Base-by-base conservation (phyloP, 306 rosid genomes). In the Lathyrus tuberosus region DNA sequence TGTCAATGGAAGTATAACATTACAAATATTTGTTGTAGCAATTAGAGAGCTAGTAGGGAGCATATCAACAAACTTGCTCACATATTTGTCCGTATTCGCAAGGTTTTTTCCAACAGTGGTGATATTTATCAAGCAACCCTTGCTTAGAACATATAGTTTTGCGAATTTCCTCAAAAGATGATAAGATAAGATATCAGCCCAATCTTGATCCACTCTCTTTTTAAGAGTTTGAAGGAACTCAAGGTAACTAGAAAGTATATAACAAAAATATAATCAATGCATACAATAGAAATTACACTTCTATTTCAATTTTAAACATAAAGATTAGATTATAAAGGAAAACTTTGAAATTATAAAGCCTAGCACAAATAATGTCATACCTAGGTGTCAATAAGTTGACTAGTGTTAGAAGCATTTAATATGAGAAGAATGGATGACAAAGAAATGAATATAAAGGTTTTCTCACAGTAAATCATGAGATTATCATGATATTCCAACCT, bases 121-220 rank as follows among this genome's bases (percentile, higher is more conserved):
- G 82, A 94, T 51, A 81, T 91, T 94, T 69, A 88, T 69, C 75
- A 94, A 49, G 89, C 96, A 91, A 54, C n/a, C 89, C 86, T 30
- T 86, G 80, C 80, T 84, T 83, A 53, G 96, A 88, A 78, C 91
- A 82, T 43, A 94, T 28, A 70, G 89, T 83, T 74, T 78, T 79
- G 68, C 97, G 95, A 69, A 94, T 91, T 87, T 88, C 97, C 84
- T 88, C 96, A n/a, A 91, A 96, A 68, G 97, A n/a, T n/a, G n/a
- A n/a, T n/a, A 91, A 24, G 86, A 85, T 54, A 95, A 91, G 62
- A 94, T 84, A 63, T 67, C 81, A 62, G 68, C 88, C 99, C 97
- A 94, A 73, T 91, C 90, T 76, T 86, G 84, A 81, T 94, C 96
- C 78, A 87, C n/a, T n/a, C n/a, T n/a, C n/a, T n/a, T n/a, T n/a